Conservation (phyloP, 305 asterid genomes). For the Solanum hybrid region DNA sequence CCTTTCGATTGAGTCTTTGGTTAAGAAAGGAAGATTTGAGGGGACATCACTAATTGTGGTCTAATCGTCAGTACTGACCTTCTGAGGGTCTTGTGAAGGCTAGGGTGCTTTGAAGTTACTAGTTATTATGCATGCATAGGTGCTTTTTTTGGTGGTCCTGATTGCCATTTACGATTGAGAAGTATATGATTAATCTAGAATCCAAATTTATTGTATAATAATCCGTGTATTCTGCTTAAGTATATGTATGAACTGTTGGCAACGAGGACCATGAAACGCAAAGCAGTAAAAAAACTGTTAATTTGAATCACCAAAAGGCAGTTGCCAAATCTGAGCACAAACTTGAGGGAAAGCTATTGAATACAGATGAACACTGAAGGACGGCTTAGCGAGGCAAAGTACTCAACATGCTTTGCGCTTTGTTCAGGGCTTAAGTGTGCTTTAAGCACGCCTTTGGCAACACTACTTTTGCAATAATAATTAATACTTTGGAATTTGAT, state of each 20-base stretch:
- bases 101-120: neutral
- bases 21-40: neutral
- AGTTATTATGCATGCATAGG: neutral
- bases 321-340: neutral
- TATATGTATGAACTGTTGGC: neutral
- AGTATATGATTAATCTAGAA: neutral
- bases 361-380: neutral
- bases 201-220: neutral
- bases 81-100: neutral
- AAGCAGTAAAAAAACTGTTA: neutral
- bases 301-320: neutral
- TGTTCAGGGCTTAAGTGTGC: neutral
- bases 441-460: neutral
- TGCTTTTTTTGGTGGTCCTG: neutral
- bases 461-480: neutral
- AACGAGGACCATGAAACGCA: neutral
- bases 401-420: neutral
- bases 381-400: neutral
- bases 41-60: neutral
- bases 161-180: neutral
- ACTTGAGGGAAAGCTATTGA: neutral
- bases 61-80: neutral
- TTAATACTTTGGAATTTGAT: neutral
- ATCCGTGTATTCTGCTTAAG: neutral
- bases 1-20: neutral